Conservation (phyloP, 1,284 basidiomycete species). For the Sphaerobolus stellatus region DNA sequence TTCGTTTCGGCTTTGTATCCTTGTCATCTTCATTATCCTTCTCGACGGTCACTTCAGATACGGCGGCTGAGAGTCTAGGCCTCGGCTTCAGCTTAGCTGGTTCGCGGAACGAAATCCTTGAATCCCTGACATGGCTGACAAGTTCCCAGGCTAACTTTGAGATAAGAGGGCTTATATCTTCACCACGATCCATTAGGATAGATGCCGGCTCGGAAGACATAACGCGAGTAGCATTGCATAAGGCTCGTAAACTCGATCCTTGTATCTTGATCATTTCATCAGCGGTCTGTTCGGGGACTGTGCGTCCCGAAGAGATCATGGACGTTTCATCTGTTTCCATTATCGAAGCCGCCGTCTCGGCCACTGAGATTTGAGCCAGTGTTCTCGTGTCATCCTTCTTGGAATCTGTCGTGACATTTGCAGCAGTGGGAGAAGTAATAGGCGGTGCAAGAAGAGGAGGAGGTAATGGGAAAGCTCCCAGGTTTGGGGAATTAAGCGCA, state of each 20-base stretch:
- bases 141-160: conserved; percentile 69
- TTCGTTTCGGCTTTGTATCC: conserved; percentile 31
- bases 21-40: conserved; percentile 20
- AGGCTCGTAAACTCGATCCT: conserved; percentile 68
- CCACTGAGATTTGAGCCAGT: background rate
- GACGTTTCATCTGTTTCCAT: conserved; percentile 4
- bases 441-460: conserved; percentile 27
- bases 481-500: conserved; percentile 6
- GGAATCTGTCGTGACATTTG: conserved; percentile 4
- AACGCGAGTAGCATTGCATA: conserved; percentile 82
- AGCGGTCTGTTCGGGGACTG: background rate
- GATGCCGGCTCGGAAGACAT: conserved; percentile 80
- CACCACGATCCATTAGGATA: conserved; percentile 67
- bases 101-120: conserved; percentile 57
- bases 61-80: conserved; percentile 14
- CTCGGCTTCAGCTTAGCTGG: conserved; percentile 39
- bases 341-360: conserved; percentile 1
- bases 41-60: conserved; percentile 14
- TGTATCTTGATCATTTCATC: conserved; percentile 25
- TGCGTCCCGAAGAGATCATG: conserved; percentile 4
- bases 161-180: conserved; percentile 60
- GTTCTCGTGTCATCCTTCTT: conserved; percentile 8
- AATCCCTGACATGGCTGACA: conserved; percentile 70
- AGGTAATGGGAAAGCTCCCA: conserved; percentile 16
- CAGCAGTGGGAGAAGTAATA: conserved; percentile 13